Evolutionary conservation across 257 asterid species (phyloP), one percentile per base, ranked within the genome.

Genomic region (Gardenia jasminoides): DNA sequence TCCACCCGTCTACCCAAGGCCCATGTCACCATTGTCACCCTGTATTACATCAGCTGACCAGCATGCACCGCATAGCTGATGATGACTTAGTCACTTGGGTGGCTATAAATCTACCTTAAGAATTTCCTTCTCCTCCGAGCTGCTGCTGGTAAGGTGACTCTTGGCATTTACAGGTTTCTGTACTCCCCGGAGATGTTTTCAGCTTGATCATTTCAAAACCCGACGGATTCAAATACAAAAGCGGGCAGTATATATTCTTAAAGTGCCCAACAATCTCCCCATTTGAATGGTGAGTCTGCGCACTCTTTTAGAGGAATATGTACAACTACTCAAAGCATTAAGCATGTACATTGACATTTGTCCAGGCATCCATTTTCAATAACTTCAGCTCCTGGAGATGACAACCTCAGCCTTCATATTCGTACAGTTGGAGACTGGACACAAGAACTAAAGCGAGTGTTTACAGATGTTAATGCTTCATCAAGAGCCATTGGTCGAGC

Each of bases 321-420:
- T 8, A 17, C 12, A 9, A 43, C 43, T 24, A 52, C 54, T 44
- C 61, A 10, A 58, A 76, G n/a, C 68, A 12, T 48, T 47, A 59
- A 50, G 70, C 72, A 47, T 26, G 24, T 19, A 8, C 39, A 33
- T 65, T 31, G 56, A 50, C 36, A 52, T 72, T 68, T 64, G 54
- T 82, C 70, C 92, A 94, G 98, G 97, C 98, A 94, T 86, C 98
- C 98, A 74, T 94, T 94, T 92, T 94, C 98, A 72, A 86, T 94
- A 54, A 94, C 97, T 79, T 94, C 98, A 82, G 98, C 98, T 72
- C 98, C 98, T 47, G 97, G 92, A 66, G 98, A 94, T 86, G 82
- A 92, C 83, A 85, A 89, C 85, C 84, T 92, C 28, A 92, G 97
- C 56, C 94, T 94, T 72, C 98, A 94, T 87, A 90, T 94, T 75